Conservation (phyloP, 2,329 filamentous ascomycete genomes). For the Colletotrichum tofieldiae region DNA sequence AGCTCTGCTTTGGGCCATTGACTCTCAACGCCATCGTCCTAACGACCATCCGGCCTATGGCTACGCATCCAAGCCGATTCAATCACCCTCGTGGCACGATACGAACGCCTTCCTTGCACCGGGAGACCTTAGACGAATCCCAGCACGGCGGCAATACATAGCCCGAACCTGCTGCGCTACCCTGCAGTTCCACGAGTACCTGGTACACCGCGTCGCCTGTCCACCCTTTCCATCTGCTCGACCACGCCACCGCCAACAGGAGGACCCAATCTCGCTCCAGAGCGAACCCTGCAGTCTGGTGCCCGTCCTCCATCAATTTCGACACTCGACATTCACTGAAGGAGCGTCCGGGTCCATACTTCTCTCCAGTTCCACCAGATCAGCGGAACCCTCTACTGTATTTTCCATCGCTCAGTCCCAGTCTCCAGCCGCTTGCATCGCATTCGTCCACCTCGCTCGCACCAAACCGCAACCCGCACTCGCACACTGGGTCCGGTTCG, state of each 20-base stretch:
- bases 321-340: slow-evolving; percentile 7
- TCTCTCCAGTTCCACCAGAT: slow-evolving; percentile 17
- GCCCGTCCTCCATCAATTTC: slow-evolving; percentile 4
- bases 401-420: neutral
- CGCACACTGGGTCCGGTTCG: slow-evolving; percentile 26
- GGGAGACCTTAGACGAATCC: slow-evolving; percentile 16
- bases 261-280: slow-evolving; percentile 32
- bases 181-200: slow-evolving; percentile 36
- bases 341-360: slow-evolving; percentile 22
- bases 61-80: slow-evolving; percentile 9
- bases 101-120: slow-evolving; percentile 1
- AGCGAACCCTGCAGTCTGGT: slow-evolving; percentile 18
- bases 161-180: slow-evolving; percentile 36
- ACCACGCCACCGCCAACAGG: slow-evolving; percentile 29
- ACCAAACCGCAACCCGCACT: slow-evolving; percentile 13
- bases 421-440: slow-evolving; percentile 1
- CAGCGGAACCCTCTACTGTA: slow-evolving; percentile 17
- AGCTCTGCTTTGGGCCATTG: slow-evolving; percentile 3
- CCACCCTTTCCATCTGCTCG: slow-evolving; percentile 8
- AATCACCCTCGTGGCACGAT: slow-evolving; percentile 20
- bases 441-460: slow-evolving; percentile 18
- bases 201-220: slow-evolving; percentile 16
- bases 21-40: neutral
- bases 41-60: slow-evolving; percentile 10
- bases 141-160: slow-evolving; percentile 23